Evolutionary conservation across 1,284 basidiomycete species (phyloP), one percentile per base, ranked within the genome.

Genomic region (Cryptococcus sp.): DNA sequence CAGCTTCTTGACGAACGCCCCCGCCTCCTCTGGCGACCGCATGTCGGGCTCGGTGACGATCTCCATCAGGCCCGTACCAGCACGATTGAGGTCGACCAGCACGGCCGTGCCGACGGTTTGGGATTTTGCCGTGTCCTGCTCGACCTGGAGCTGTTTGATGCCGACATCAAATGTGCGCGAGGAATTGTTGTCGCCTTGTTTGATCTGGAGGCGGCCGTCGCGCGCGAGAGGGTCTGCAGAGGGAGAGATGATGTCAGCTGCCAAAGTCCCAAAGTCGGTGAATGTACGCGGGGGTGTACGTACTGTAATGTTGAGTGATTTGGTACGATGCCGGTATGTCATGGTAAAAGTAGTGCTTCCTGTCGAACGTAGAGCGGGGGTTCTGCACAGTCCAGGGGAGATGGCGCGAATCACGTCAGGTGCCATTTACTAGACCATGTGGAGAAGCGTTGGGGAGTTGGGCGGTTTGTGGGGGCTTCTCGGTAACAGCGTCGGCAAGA

Each of bases 341-440:
- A 1, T 91, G 84, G 72, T 99, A 98, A 77, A 98, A 98, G 74
- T 98, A 99, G 74, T 98, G 95, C 73, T 99, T 99, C 65, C 95
- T 82, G 77, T 99, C 95, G 65, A 97, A 97, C 1, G 87, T 82
- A 0, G 89, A 94, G n/a, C 82, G 80, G 0, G 65, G 66, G 65
- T 90, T 88, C 76, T 78, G 57, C 28, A 9, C 28, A 33, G 28
- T 9, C 28, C 28, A 9, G 28, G 28, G 28, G 1, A 49, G 12
- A 18, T 23, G n/a, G n/a, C n/a, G n/a, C n/a, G n/a, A n/a, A n/a
- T n/a, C n/a, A 48, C 37, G 28, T 53, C 28, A 37, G 24, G 4
- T 33, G 28, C 28, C 28, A 33, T 33, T 9, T 33, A n/a, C 28
- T 9, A 33, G 9, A 33, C 28, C 23, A 24, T 15, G 37, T 60